Conservation (phyloP, 1,139 yeast genomes). For the Candida freyschussii region DNA sequence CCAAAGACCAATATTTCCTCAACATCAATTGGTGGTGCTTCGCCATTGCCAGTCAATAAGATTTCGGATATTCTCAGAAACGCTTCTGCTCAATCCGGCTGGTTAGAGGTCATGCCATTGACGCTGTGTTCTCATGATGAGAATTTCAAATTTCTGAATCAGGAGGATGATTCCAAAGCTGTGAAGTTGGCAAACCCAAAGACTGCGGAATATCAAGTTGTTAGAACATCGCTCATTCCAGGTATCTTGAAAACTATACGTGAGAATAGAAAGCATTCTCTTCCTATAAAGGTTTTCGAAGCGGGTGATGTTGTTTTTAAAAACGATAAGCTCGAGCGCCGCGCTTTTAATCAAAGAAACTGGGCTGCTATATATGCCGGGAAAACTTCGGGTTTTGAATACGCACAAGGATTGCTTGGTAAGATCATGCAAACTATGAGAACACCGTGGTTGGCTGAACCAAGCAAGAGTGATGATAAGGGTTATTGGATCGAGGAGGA, state of each 20-base stretch:
- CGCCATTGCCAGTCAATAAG: constrained; percentile 87
- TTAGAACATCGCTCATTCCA: constrained; percentile 88
- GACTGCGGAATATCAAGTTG: constrained; percentile 95
- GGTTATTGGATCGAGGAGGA: constrained; percentile 87
- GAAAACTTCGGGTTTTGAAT: constrained; percentile 91
- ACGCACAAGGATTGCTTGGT: constrained; percentile 90
- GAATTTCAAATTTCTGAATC: constrained; percentile 81
- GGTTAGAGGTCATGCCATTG: constrained; percentile 93
- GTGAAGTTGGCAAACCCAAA: constrained; percentile 95
- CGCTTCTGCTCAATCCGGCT: constrained; percentile 93
- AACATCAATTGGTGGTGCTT: constrained; percentile 70
- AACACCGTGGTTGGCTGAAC: constrained; percentile 71
- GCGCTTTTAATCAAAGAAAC: constrained; percentile 86
- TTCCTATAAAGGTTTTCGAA: constrained; percentile 94
- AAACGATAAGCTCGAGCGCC: constrained; percentile 74
- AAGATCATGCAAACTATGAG: constrained; percentile 95
- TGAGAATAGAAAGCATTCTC: constrained; percentile 92
- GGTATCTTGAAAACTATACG: constrained; percentile 93
- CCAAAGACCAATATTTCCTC: constrained; percentile 72
- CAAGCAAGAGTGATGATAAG: constrained; percentile 45
- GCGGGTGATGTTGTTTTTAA: constrained; percentile 92
- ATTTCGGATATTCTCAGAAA: constrained; percentile 84
- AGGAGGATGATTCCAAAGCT: constrained; percentile 70
- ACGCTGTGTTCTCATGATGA: constrained; percentile 96
- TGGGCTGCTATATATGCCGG: constrained; percentile 96